A percentile compares a stretch with the other conserved stretches of the same genome.
Evolutionary conservation across 805 yeast genomes (phyloP).

Genomic region (Saccharomycopsis olivae): DNA sequence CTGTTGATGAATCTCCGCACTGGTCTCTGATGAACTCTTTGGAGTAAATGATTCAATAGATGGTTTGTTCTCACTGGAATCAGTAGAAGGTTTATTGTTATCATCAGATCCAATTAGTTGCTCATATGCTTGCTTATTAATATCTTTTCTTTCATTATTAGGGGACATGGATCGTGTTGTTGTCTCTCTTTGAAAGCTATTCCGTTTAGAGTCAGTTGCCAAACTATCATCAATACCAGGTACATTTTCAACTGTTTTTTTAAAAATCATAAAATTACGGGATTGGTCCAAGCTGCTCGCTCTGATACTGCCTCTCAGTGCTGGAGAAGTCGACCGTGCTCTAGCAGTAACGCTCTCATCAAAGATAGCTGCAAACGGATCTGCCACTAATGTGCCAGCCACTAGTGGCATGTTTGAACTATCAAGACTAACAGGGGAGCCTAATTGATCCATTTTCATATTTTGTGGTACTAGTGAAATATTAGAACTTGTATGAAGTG

Average conservation of each 20-base stretch:
- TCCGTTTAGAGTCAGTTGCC: not conserved
- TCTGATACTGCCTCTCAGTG: too few species aligned
- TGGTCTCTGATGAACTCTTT: too few species aligned
- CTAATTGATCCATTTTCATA: not conserved
- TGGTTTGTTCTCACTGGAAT: too few species aligned
- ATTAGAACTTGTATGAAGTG: conserved; percentile 1
- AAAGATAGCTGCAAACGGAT: conserved; percentile 10
- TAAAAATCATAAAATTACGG: conserved; percentile 5
- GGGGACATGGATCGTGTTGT: too few species aligned
- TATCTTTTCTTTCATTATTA: not conserved
- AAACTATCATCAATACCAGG: conserved; percentile 5
- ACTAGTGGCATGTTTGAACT: not conserved
- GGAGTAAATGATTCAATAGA: not conserved
- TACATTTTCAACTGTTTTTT: not conserved
- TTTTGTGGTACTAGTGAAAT: not conserved
- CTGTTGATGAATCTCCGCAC: too few species aligned
- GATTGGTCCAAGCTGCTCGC: too few species aligned
- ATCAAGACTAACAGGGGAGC: conserved; percentile 8
- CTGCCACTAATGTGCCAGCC: not conserved
- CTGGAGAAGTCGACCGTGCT: conserved; percentile 1
- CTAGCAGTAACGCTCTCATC: not conserved
- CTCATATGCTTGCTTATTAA: not conserved
- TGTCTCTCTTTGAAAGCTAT: not conserved
- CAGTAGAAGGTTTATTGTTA: too few species aligned
- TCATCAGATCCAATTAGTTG: not conserved